These are phyloP conservation scores for Aspergillus coremiiformis DNA, from an alignment of 495 filamentous ascomycete genomes.

Conservation along the genomic window DNA sequence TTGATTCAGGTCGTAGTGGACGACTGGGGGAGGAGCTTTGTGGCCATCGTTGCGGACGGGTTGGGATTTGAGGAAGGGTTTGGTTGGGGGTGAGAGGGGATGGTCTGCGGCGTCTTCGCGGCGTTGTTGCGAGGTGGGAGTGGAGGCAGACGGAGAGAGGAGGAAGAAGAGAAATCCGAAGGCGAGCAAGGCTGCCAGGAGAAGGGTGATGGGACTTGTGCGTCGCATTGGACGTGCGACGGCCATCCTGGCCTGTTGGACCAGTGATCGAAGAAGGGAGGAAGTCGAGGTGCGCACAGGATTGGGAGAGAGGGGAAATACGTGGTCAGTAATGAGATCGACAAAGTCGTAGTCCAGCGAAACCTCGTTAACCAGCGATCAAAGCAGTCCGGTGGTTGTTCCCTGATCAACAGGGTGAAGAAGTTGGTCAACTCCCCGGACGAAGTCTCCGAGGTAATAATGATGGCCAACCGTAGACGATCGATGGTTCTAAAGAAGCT, in stretches of 20 bases:
- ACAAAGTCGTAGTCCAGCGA: background rate
- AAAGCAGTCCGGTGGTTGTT: background rate
- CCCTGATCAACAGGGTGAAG: background rate
- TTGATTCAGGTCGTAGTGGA: constrained; percentile 90
- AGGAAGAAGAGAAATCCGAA: constrained; percentile 62
- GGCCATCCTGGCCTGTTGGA: constrained; percentile 35
- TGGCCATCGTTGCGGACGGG: constrained; percentile 48
- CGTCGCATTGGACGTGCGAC: constrained; percentile 55
- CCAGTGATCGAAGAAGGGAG: background rate
- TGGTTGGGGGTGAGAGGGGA: constrained; percentile 73
- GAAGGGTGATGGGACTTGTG: constrained; percentile 57
- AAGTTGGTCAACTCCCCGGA: background rate
- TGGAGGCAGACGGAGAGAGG: constrained; percentile 40
- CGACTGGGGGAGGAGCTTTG: constrained; percentile 70
- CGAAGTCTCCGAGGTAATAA: background rate
- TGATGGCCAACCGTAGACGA: background rate
- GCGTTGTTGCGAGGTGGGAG: constrained; percentile 35
- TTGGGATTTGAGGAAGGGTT: constrained; percentile 67
- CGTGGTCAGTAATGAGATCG: constrained; percentile 5
- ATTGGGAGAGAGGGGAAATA: background rate
- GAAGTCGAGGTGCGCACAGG: background rate
- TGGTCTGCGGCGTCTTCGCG: constrained; percentile 58
- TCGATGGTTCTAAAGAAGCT: background rate
- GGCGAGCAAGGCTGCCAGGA: constrained; percentile 52
- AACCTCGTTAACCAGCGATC: constrained; percentile 4